Percentiles rank a stretch among this genome's conserved stretches.
These are phyloP conservation scores for Daedalea quercina DNA, from an alignment of 768 basidiomycete species.

Conservation along the genomic window DNA sequence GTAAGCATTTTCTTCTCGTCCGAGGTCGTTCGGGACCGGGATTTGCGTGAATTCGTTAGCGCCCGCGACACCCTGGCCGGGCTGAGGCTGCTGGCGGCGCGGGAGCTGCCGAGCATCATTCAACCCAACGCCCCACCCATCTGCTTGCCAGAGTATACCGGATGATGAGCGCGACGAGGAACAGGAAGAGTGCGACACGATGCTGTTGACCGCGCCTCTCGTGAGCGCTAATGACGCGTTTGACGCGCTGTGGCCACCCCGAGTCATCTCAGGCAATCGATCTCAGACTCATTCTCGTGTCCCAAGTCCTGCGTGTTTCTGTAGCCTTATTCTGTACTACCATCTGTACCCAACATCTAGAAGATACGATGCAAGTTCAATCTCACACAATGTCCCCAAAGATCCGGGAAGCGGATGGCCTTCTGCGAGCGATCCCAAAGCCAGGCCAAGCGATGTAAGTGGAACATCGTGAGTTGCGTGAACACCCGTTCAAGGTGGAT, in stretches of 20 bases:
- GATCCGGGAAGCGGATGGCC: constrained; percentile 34
- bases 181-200: too few species aligned
- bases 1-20: background rate
- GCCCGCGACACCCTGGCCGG: background rate
- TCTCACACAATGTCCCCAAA: constrained; percentile 27
- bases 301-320: background rate
- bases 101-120: background rate
- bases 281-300: too few species aligned
- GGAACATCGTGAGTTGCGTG: background rate
- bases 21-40: background rate
- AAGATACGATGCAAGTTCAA: background rate
- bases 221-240: too few species aligned
- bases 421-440: constrained; percentile 37
- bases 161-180: too few species aligned
- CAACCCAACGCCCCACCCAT: background rate
- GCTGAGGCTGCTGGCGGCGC: background rate
- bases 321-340: background rate
- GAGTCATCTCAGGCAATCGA: too few species aligned
- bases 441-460: constrained; percentile 39
- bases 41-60: background rate
- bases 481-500: constrained; percentile 2
- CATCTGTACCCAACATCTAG: background rate
- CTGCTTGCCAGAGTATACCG: too few species aligned
- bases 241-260: too few species aligned
- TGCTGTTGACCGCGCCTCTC: too few species aligned